phyloP scores from a whole-genome alignment of 768 basidiomycete species.

The Neoboletus subvelutipes region DNA sequence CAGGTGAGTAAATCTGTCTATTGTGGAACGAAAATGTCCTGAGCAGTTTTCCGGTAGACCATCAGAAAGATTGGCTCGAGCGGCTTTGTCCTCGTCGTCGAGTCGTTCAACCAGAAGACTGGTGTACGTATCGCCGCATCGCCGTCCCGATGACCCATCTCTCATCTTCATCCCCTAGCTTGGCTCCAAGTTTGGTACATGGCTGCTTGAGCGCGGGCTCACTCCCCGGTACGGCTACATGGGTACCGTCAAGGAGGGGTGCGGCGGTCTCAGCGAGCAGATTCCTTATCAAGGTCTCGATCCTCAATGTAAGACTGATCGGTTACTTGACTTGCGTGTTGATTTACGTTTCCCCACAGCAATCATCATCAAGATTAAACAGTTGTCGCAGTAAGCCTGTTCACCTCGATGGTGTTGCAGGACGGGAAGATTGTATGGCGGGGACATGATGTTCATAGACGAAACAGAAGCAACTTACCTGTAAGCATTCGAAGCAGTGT shows the following conservation, averaged over 20 bases:
- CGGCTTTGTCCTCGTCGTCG: constrained; percentile 81
- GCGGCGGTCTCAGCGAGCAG: constrained; percentile 78
- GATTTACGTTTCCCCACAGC: constrained; percentile 28
- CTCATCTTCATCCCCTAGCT: constrained; percentile 39
- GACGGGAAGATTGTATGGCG: not conserved
- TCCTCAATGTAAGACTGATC: constrained; percentile 57
- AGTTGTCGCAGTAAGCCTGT: constrained; percentile 33
- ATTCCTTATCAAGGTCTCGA: constrained; percentile 82
- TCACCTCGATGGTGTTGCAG: not conserved
- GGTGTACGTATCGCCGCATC: constrained; percentile 44
- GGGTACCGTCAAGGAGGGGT: constrained; percentile 75
- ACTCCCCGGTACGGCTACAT: constrained; percentile 82
- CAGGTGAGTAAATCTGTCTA: constrained; percentile 41
- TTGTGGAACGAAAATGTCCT: not conserved
- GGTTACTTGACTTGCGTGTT: not conserved
- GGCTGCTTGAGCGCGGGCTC: constrained; percentile 79
- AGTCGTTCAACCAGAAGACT: constrained; percentile 87
- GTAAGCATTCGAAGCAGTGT: not conserved
- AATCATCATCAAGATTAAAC: constrained; percentile 47
- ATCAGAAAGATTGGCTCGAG: constrained; percentile 71
- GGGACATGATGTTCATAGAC: not conserved
- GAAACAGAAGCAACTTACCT: not conserved
- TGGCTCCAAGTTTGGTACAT: constrained; percentile 82
- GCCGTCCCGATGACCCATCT: not conserved
- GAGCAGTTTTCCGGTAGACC: constrained; percentile 33